Base-by-base conservation (phyloP, 139 green algal genomes). In the Pycnococcus provasolii region DNA sequence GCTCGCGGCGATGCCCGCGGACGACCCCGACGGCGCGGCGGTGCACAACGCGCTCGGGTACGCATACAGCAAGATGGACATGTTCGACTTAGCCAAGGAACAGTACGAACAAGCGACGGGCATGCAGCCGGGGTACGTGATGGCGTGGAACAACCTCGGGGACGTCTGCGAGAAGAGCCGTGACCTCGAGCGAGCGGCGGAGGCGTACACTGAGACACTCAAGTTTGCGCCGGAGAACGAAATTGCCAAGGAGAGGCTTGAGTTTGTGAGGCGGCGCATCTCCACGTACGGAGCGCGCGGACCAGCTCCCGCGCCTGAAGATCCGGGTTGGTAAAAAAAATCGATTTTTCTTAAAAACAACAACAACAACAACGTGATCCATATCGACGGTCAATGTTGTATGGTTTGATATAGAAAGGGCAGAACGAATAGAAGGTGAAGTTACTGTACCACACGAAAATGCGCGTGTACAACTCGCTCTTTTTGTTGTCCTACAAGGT, bases 131-230 rank as follows among this genome's bases (percentile, higher is more conserved):
- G 82, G 79, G 3, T 95, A 95, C 72, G 85, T 94, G 42, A 95
- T 86, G 2, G 92, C 90, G 8, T 96, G 91, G 91, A 99, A 99
- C 81, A 99, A 99, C 79, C 81, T 99, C 58, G 93, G 90, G 3
- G 90, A 99, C 72, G 92, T 84, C 0, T 83, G 86, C 37, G 92
- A 98, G 81, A 81, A 82, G 64, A 48, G 69, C 2, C 83, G 87
- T 67, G 53, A 90, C 15, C 93, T 78, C 65, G 78, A 81, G 48
- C 69, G 83, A 0, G 90, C 91, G 2, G 72, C 91, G 54, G 46
- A 81, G 51, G 81, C 85, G 0, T 96, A 96, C 73, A 68, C 87
- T 53, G 81, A 92, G 73, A 83, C 79, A 3, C 78, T 97, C 42
- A 74, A 76, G 0, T 91, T 91, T 59, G 87, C 87, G 0, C 91